Evolutionary conservation across 805 yeast species (phyloP).

Genomic region (Metschnikowia hibisci): DNA sequence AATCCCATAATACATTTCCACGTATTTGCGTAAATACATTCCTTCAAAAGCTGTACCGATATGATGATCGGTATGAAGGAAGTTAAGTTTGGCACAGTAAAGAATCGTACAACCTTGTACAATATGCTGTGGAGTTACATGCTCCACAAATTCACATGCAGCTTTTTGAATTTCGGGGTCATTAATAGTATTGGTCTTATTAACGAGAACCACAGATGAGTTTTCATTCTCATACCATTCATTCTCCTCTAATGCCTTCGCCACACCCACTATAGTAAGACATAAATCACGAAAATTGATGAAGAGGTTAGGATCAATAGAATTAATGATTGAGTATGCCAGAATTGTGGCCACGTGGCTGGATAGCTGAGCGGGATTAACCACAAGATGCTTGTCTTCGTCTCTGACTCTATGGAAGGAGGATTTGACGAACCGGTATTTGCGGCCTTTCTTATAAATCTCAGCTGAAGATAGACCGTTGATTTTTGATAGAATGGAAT

Average conservation of each 20-base stretch:
- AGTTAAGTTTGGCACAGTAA: constrained; percentile 47
- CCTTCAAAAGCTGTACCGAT: constrained; percentile 50
- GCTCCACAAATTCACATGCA: constrained; percentile 29
- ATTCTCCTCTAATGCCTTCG: constrained; percentile 45
- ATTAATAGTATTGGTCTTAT: constrained; percentile 25
- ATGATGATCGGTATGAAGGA: constrained; percentile 54
- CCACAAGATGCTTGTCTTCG: constrained; percentile 46
- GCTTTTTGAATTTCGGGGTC: constrained; percentile 11
- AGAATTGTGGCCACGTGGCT: constrained; percentile 37
- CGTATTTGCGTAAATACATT: constrained; percentile 34
- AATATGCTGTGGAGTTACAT: constrained; percentile 33
- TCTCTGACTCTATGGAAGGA: constrained; percentile 46
- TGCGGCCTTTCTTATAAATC: constrained; percentile 43
- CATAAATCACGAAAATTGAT: constrained; percentile 39
- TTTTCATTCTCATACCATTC: constrained; percentile 48
- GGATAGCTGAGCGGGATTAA: constrained; percentile 29
- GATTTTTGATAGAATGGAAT: constrained; percentile 33
- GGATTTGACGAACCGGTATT: constrained; percentile 46
- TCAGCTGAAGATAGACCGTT: constrained; percentile 33
- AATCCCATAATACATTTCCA: constrained; percentile 37
- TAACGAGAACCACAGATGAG: constrained; percentile 36
- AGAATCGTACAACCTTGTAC: constrained; percentile 40
- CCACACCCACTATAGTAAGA: constrained; percentile 45
- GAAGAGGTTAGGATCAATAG: constrained; percentile 31
- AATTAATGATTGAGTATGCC: constrained; percentile 40